Evolutionary conservation across 2,329 filamentous ascomycete genomes (phyloP).

Genomic region (Sporothrix dimorphospora): DNA sequence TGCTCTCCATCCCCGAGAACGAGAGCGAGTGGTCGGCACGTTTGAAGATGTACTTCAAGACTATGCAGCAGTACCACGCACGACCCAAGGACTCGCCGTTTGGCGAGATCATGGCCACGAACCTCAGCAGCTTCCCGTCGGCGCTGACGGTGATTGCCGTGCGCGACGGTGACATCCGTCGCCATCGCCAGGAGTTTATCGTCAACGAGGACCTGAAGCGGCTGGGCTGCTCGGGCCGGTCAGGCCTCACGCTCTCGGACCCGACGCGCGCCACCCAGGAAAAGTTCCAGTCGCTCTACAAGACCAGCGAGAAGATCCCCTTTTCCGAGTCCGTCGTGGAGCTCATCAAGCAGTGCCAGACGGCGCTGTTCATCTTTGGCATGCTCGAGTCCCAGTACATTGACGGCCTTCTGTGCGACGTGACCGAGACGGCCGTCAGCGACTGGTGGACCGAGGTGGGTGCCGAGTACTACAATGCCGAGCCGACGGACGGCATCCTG

Average conservation of each 20-base stretch:
- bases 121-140: constrained; percentile 88
- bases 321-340: constrained; percentile 81
- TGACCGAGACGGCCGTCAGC: constrained; percentile 85
- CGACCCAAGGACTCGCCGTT: constrained; percentile 78
- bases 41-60: constrained; percentile 81
- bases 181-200: constrained; percentile 81
- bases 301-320: constrained; percentile 79
- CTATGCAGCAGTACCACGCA: constrained; percentile 82
- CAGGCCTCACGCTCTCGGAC: constrained; percentile 77
- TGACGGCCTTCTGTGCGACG: constrained; percentile 89
- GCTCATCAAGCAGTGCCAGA: constrained; percentile 87
- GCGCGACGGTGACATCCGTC: constrained; percentile 80
- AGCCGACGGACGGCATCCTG: constrained; percentile 89
- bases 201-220: constrained; percentile 95
- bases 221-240: constrained; percentile 86
- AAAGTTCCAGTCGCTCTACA: constrained; percentile 91
- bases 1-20: constrained; percentile 80
- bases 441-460: constrained; percentile 98
- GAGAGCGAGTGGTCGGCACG: constrained; percentile 78
- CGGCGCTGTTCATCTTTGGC: constrained; percentile 84
- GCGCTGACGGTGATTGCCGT: constrained; percentile 89
- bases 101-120: constrained; percentile 90
- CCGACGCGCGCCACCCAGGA: constrained; percentile 81
- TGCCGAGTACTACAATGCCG: constrained; percentile 86
- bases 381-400: constrained; percentile 86